Evolutionary conservation across 352 stramenopile genomes (phyloP), one percentile per base, ranked within the genome.

Genomic region (Thraustochytrium sp.): DNA sequence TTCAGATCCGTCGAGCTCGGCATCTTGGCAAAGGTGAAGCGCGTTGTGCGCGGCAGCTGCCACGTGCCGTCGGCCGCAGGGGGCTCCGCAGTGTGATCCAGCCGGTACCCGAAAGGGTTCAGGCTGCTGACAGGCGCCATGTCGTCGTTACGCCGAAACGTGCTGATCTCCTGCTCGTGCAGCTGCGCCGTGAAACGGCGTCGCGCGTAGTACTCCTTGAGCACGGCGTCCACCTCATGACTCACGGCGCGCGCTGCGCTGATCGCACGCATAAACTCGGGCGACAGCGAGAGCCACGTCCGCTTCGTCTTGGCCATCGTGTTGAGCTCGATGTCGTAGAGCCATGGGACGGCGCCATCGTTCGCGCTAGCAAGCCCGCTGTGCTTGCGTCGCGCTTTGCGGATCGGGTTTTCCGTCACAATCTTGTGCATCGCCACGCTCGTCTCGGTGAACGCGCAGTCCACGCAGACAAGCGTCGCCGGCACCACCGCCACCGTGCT

Each of bases 111-210:
- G 21, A 73, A 82, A 29, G 74, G 74, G 74, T 82, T 75, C 3
- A 73, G 29, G 26, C 74, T 63, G 3, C 78, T 34, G 18, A 51
- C n/a, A 29, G 36, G 42, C 23, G 65, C 42, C 23, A 51, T 44
- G 42, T 82, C 74, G 54, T 82, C 74, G 31, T 82, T 82, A 21
- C n/a, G 21, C 4, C 49, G 51, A 44, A 82, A 77, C 11, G 51
- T 76, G 56, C 74, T 82, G 38, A 54, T 54, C 46, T 82, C 74
- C 3, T 37, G 65, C 11, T 74, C 74, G 38, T 82, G 74, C 42
- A 82, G 37, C 11, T 53, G 49, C 5, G 54, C 54, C 8, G 74
- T 51, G 54, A 54, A 73, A 2, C 49, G 4, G 9, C 74, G 31
- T 26, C 51, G 65, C 13, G 18, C 55, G 2, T 82, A 55, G n/a